These are phyloP conservation scores for Fraxinus platypoda DNA, from an alignment of 305 asterid species.

Conservation along the genomic window DNA sequence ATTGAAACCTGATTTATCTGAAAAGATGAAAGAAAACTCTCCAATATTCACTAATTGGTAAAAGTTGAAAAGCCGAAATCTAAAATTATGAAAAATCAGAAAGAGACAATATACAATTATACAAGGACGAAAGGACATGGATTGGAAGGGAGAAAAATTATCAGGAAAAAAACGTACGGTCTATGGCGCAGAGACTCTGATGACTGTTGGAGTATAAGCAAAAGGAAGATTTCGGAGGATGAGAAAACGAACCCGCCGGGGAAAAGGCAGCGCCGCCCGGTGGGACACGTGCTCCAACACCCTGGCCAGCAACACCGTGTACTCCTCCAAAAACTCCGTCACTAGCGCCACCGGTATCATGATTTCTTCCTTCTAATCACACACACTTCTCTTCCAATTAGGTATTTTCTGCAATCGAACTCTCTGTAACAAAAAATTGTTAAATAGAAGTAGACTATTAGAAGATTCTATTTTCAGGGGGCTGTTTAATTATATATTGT, in stretches of 20 bases:
- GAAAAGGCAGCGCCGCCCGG: conserved; percentile 25
- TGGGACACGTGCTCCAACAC: conserved; percentile 26
- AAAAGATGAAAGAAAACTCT: not conserved
- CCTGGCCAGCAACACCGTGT: conserved; percentile 11
- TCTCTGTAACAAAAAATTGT: not conserved
- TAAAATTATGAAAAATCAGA: not conserved
- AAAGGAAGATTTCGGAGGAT: conserved; percentile 38
- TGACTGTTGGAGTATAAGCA: conserved; percentile 12
- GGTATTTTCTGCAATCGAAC: not conserved
- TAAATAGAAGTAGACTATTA: too few species aligned
- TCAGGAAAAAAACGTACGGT: not conserved
- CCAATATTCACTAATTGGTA: not conserved
- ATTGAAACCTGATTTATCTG: not conserved
- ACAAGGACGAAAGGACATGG: not conserved
- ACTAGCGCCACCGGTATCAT: conserved; percentile 14
- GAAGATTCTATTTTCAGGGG: not conserved
- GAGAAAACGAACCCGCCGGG: conserved; percentile 31
- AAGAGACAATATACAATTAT: not conserved
- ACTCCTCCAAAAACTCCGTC: conserved; percentile 11
- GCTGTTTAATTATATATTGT: not conserved
- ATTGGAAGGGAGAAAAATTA: not conserved
- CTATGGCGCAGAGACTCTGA: not conserved
- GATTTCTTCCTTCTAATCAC: not conserved
- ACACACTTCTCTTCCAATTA: not conserved
- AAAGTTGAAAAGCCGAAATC: not conserved